A percentile compares a stretch with the other conserved stretches of the same genome.
Conservation (phyloP, 768 basidiomycete species). For the Russula vinacea region DNA sequence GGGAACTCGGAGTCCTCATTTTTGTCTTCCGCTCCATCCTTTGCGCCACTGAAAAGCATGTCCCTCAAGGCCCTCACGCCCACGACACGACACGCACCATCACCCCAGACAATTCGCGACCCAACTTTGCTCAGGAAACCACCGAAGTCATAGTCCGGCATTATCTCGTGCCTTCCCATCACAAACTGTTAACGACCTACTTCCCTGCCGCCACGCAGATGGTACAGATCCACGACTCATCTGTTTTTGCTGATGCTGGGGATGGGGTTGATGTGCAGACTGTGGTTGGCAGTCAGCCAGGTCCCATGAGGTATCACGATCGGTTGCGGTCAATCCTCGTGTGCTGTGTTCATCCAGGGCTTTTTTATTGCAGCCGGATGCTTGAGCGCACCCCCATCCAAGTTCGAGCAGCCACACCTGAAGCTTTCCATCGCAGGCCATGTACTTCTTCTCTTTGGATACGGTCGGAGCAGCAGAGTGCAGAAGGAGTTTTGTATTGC, state of each 20-base stretch:
- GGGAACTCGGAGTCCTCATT: conserved; percentile 67
- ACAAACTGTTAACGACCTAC: conserved; percentile 39
- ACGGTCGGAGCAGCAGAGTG: too few relatives aligned
- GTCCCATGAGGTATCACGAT: conserved; percentile 45
- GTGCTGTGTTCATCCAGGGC: conserved; percentile 57
- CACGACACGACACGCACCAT: conserved; percentile 55
- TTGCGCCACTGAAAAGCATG: conserved; percentile 47
- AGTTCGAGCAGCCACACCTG: too few relatives aligned
- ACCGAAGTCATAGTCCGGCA: conserved; percentile 53
- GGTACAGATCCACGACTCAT: conserved; percentile 34
- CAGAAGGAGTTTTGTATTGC: too few relatives aligned
- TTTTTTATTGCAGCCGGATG: too few relatives aligned
- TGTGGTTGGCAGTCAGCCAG: conserved; percentile 36
- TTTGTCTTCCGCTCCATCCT: conserved; percentile 63
- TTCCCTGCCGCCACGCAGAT: conserved; percentile 32
- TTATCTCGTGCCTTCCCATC: conserved; percentile 66
- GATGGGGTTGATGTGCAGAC: neutral
- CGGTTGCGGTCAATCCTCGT: conserved; percentile 45
- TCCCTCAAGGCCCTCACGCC: conserved; percentile 9
- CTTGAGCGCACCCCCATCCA: too few relatives aligned
- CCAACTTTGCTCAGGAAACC: conserved; percentile 57
- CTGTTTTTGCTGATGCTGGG: neutral
- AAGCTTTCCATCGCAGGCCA: too few relatives aligned
- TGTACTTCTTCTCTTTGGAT: too few relatives aligned
- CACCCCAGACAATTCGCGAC: conserved; percentile 45